A percentile compares a stretch with the other conserved stretches of the same genome.
Conservation (phyloP, 495 filamentous ascomycete species). For the Parmelia sp. region DNA sequence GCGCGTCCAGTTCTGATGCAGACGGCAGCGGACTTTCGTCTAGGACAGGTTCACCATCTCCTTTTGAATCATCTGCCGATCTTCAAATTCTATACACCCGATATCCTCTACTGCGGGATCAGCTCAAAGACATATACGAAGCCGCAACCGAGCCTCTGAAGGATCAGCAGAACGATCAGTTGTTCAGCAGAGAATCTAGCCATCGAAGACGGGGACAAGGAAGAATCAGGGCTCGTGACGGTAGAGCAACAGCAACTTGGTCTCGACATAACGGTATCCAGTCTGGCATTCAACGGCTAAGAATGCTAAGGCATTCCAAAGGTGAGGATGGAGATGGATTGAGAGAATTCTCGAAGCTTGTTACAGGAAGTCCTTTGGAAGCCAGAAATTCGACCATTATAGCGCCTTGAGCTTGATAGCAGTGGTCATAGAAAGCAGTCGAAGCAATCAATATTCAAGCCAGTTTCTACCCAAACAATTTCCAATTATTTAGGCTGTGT, state of each 20-base stretch:
- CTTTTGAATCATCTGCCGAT: constrained; percentile 36
- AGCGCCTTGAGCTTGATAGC: background rate
- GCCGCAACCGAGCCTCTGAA: constrained; percentile 38
- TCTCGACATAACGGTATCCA: constrained; percentile 17
- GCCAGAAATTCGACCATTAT: background rate
- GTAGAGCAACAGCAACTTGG: constrained; percentile 20
- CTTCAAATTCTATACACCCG: constrained; percentile 46
- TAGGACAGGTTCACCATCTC: constrained; percentile 6
- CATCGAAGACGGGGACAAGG: constrained; percentile 7
- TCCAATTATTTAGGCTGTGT: background rate
- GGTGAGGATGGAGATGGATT: constrained; percentile 10
- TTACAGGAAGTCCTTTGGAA: background rate
- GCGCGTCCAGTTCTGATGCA: background rate
- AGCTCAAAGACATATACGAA: constrained; percentile 47
- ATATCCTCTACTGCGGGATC: constrained; percentile 46
- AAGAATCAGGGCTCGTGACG: constrained; percentile 14
- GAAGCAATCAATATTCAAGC: background rate
- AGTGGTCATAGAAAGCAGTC: background rate
- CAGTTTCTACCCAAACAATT: background rate
- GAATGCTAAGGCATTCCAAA: constrained; percentile 10
- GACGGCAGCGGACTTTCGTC: background rate
- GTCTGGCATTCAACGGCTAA: constrained; percentile 12
- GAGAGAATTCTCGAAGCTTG: constrained; percentile 11
- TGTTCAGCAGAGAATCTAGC: constrained; percentile 14
- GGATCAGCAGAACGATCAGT: constrained; percentile 11